phyloP scores from a whole-genome alignment of 805 yeast species.

The Wickerhamia fluorescens region DNA sequence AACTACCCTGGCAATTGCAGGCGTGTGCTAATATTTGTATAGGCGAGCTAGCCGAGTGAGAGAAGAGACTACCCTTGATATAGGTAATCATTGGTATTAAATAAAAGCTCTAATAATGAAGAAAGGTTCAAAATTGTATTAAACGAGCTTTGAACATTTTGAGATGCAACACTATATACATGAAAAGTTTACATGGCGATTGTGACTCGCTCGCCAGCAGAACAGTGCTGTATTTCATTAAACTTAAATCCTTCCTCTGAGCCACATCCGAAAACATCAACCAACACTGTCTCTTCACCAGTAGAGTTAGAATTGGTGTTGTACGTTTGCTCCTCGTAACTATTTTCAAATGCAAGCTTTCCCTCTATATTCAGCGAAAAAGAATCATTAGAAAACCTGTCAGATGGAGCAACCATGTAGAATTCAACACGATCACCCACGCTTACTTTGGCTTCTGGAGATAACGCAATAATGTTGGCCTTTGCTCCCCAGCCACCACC shows the following conservation, averaged over 20 bases:
- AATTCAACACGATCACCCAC: slow-evolving; percentile 45
- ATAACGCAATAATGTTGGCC: slow-evolving; percentile 57
- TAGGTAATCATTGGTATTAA: slow-evolving; percentile 42
- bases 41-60: slow-evolving; percentile 19
- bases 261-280: slow-evolving; percentile 23
- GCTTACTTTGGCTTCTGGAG: slow-evolving; percentile 43
- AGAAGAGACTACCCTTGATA: slow-evolving; percentile 53
- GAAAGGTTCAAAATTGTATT: no score
- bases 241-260: slow-evolving; percentile 23
- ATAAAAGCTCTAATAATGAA: no score
- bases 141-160: no score
- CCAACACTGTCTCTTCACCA: slow-evolving; percentile 3
- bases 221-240: slow-evolving; percentile 21
- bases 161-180: no score
- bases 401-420: slow-evolving; percentile 35
- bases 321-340: slow-evolving; percentile 23
- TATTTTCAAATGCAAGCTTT: slow-evolving; percentile 20
- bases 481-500: slow-evolving; percentile 75
- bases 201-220: slow-evolving; percentile 20
- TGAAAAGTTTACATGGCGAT: slow-evolving; percentile 1
- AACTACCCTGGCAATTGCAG: slow-evolving; percentile 68
- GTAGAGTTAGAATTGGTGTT: slow-evolving; percentile 4
- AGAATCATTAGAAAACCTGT: slow-evolving; percentile 11
- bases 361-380: slow-evolving; percentile 1
- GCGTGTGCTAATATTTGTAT: slow-evolving; percentile 60